phyloP scores from a whole-genome alignment of 2,329 filamentous ascomycete species.

The Ophiocordyceps camponoti-rufipedis region DNA sequence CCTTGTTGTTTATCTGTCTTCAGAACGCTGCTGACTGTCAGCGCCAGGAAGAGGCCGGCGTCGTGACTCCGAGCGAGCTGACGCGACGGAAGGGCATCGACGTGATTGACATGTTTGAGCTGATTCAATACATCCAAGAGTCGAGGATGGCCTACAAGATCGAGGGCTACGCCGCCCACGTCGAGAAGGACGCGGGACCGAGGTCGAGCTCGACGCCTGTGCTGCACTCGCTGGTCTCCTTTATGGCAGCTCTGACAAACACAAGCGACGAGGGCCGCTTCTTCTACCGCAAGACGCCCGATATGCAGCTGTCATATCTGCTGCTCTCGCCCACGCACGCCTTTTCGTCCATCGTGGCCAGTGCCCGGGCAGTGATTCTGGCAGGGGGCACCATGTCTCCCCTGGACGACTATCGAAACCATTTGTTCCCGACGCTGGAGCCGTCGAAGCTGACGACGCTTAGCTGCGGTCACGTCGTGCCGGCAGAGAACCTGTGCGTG shows the following conservation, averaged over 20 bases:
- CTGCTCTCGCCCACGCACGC: slow-evolving; percentile 82
- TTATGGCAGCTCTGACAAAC: slow-evolving; percentile 73
- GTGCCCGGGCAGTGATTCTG: slow-evolving; percentile 72
- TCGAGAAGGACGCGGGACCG: slow-evolving; percentile 25
- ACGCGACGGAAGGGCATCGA: slow-evolving; percentile 76
- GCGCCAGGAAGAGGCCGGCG: slow-evolving; percentile 33
- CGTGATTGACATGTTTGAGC: slow-evolving; percentile 84
- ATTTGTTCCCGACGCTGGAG: slow-evolving; percentile 64
- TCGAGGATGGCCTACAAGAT: slow-evolving; percentile 91
- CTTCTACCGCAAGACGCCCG: slow-evolving; percentile 36
- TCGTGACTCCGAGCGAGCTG: slow-evolving; percentile 52
- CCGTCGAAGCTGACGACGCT: slow-evolving; percentile 52
- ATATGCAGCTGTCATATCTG: slow-evolving; percentile 60
- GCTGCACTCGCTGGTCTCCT: slow-evolving; percentile 35
- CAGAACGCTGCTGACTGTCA: neutral
- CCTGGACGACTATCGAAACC: slow-evolving; percentile 73
- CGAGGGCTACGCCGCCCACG: slow-evolving; percentile 62
- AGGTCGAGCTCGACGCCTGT: slow-evolving; percentile 21
- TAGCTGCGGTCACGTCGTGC: slow-evolving; percentile 91
- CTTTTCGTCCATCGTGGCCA: slow-evolving; percentile 72
- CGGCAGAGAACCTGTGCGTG: slow-evolving; percentile 60
- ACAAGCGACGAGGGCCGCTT: slow-evolving; percentile 53
- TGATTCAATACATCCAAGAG: slow-evolving; percentile 73
- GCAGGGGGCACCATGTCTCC: slow-evolving; percentile 97
- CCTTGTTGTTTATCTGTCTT: neutral